Conservation (phyloP, 768 basidiomycete species). For the Serendipita sp. region DNA sequence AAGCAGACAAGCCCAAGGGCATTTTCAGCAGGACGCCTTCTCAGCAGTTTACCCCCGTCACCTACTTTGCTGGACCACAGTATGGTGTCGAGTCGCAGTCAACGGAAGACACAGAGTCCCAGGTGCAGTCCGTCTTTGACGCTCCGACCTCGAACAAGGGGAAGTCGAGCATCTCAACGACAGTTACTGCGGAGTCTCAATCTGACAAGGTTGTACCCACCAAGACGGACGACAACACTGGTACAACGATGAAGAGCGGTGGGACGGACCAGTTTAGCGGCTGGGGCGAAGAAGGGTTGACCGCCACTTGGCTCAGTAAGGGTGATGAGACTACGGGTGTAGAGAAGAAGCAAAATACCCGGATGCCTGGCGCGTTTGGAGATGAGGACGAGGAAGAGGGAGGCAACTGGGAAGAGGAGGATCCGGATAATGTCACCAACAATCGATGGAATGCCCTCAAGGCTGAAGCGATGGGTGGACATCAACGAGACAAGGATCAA, state of each 20-base stretch:
- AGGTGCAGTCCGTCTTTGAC: not conserved
- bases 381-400: not conserved
- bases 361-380: not conserved
- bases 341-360: not conserved
- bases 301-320: not conserved
- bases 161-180: constrained; percentile 1
- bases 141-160: not conserved
- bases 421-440: not conserved
- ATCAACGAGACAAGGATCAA: too few species aligned
- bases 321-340: not conserved
- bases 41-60: not conserved
- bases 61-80: not conserved
- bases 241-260: not conserved
- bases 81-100: not conserved
- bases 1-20: not conserved
- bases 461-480: not conserved
- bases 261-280: not conserved
- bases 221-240: not conserved
- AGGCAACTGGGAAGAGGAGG: not conserved
- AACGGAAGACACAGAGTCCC: not conserved
- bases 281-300: not conserved
- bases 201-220: not conserved
- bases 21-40: not conserved
- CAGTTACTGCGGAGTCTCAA: not conserved
- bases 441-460: not conserved